Conservation (phyloP, 2,329 filamentous ascomycete genomes). For the Shiraia sp. region DNA sequence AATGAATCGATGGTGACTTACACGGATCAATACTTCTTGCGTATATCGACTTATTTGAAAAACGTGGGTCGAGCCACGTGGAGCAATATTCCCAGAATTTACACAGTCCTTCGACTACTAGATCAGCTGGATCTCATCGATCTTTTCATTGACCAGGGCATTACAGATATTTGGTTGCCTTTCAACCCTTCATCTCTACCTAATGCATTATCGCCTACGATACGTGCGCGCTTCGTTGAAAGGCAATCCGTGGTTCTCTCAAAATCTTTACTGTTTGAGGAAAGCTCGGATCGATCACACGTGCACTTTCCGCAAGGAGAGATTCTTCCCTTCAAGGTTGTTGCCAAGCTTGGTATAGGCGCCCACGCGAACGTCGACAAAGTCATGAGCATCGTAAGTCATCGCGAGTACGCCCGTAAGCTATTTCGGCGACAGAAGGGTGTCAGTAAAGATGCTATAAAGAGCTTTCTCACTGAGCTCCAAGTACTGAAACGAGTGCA, state of each 20-base stretch:
- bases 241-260: slow-evolving; percentile 7
- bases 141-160: slow-evolving; percentile 8
- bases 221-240: slow-evolving; percentile 5
- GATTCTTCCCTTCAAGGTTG: slow-evolving; percentile 7
- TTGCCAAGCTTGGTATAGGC: slow-evolving; percentile 7
- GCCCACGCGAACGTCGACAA: slow-evolving; percentile 8
- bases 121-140: slow-evolving; percentile 6
- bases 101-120: slow-evolving; percentile 11
- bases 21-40: slow-evolving; percentile 6
- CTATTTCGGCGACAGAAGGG: slow-evolving; percentile 3
- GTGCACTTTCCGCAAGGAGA: slow-evolving; percentile 1
- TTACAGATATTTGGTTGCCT: slow-evolving; percentile 14
- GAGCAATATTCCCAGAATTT: slow-evolving; percentile 10
- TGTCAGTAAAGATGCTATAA: slow-evolving; percentile 7
- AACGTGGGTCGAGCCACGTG: slow-evolving; percentile 5
- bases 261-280: slow-evolving; percentile 11
- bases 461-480: slow-evolving; percentile 7
- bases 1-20: slow-evolving; percentile 1
- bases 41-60: slow-evolving; percentile 7
- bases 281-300: slow-evolving; percentile 5
- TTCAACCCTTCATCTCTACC: slow-evolving; percentile 9
- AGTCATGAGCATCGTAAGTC: slow-evolving; percentile 3
- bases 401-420: slow-evolving; percentile 6
- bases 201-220: slow-evolving; percentile 5
- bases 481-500: slow-evolving; percentile 9